phyloP scores from a whole-genome alignment of 345 rosid species.

The Lepidium didymum region DNA sequence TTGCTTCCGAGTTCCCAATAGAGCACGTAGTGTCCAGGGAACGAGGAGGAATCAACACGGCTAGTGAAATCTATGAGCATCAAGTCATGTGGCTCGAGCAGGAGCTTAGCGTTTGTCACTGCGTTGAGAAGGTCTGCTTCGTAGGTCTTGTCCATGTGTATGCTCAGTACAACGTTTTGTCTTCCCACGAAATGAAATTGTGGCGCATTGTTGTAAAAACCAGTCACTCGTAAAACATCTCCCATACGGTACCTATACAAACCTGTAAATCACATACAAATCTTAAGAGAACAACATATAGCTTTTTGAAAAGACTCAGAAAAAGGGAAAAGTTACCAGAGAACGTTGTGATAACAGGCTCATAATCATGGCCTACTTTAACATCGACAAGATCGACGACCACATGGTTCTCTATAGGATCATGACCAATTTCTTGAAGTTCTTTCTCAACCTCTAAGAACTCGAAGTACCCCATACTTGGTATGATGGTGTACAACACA shows the following conservation, averaged over 20 bases:
- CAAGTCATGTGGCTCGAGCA: slow-evolving; percentile 50
- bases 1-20: slow-evolving; percentile 63
- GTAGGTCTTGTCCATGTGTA: slow-evolving; percentile 78
- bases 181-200: slow-evolving; percentile 64
- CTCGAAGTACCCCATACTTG: no score
- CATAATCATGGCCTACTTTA: no score
- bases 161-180: slow-evolving; percentile 68
- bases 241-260: slow-evolving; percentile 74
- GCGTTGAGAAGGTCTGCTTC: slow-evolving; percentile 86
- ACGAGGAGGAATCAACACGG: slow-evolving; percentile 54
- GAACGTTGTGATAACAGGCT: no score
- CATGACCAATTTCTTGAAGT: no score
- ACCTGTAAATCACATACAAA: slow-evolving; percentile 32
- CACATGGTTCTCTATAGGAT: no score
- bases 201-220: slow-evolving; percentile 70
- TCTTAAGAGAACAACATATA: not conserved
- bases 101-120: slow-evolving; percentile 45
- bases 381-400: no score
- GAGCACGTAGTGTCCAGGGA: slow-evolving; percentile 86
- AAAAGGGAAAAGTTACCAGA: no score
- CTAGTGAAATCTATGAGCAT: slow-evolving; percentile 78
- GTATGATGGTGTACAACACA: no score
- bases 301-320: no score
- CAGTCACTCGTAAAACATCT: slow-evolving; percentile 67
- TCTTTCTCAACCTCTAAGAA: no score